Base-by-base conservation (phyloP, 768 basidiomycete genomes). In the Arthromyces matolae region DNA sequence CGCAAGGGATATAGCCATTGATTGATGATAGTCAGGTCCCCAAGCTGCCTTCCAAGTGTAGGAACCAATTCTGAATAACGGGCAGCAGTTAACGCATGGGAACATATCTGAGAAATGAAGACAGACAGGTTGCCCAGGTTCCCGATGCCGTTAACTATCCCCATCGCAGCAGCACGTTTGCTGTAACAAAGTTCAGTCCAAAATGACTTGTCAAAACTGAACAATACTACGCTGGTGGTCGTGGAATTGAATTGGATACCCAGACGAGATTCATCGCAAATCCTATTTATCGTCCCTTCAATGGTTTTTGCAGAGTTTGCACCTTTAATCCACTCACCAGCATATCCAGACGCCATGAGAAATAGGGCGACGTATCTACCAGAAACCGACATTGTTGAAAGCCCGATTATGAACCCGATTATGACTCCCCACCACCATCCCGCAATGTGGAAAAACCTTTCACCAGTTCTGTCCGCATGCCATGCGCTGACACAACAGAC, bases 351-450 rank as follows among this genome's bases (percentile, higher is more conserved):
- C 0, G 83, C 73, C 81, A 86, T 83, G 25, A 84, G 66, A 63
- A 84, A 84, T 61, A 84, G 63, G 1, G 79, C 72, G 22, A 84
- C 67, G 52, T 85, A 84, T 44, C 83, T 75, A 1, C 71, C 81
- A 0, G 63, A 72, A n/a, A 71, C 71, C 3, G 63, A 65, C 64
- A 71, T 71, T 0, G 81, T 84, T 1, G 74, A 75, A 16, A 83
- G 59, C 2, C 74, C 75, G 49, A 85, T 81, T 51, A 84, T 77
- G 53, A 77, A 84, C 1, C 79, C 84, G 3, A 81, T 32, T 2
- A 84, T 79, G 37, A 75, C 73, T 3, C 67, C 76, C 80, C 81
- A 82, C 80, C 79, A 82, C 65, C 73, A 76, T 2, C 60, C 67
- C 3, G 67, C 62, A 41, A 77, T 68, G 59, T 85, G 84, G 71